Conservation (phyloP, 306 rosid species). For the Quercus alba region DNA sequence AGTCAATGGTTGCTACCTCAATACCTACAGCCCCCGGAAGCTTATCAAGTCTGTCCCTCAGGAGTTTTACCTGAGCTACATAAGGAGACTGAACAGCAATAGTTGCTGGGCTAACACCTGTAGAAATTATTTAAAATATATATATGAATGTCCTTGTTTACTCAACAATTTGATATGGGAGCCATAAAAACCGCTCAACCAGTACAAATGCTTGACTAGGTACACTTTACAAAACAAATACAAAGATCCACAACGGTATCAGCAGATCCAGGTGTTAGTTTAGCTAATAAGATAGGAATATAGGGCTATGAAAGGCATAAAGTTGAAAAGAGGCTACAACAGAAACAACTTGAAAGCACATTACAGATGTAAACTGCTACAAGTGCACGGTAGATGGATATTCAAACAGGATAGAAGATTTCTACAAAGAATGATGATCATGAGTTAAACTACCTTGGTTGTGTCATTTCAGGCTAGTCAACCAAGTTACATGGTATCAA, state of each 20-base stretch:
- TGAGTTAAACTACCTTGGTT: not conserved
- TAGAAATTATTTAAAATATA: constrained; percentile 20
- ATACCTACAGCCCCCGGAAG: constrained; percentile 61
- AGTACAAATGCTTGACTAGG: not conserved
- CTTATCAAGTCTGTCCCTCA: constrained; percentile 76
- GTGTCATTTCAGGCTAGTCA: not conserved
- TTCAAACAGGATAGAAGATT: not conserved
- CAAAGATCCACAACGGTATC: not conserved
- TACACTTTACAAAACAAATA: not conserved
- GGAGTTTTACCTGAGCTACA: constrained; percentile 85
- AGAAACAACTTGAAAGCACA: not conserved
- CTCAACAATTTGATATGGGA: not conserved
- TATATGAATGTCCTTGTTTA: constrained; percentile 3
- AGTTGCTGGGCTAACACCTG: constrained; percentile 69
- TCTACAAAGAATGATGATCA: not conserved
- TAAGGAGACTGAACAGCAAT: constrained; percentile 86
- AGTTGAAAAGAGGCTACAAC: not conserved
- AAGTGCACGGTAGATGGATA: not conserved
- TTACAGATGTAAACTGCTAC: not conserved
- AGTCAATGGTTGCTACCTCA: constrained; percentile 80
- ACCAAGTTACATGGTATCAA: not conserved
- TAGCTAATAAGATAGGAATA: not conserved
- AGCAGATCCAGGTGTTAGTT: not conserved
- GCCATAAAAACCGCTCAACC: not conserved
- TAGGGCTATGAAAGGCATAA: not conserved